A percentile compares a stretch with the other conserved stretches of the same genome.
Evolutionary conservation across 768 basidiomycete genomes (phyloP).

Genomic region (Tylopilus rubrobrunneus): DNA sequence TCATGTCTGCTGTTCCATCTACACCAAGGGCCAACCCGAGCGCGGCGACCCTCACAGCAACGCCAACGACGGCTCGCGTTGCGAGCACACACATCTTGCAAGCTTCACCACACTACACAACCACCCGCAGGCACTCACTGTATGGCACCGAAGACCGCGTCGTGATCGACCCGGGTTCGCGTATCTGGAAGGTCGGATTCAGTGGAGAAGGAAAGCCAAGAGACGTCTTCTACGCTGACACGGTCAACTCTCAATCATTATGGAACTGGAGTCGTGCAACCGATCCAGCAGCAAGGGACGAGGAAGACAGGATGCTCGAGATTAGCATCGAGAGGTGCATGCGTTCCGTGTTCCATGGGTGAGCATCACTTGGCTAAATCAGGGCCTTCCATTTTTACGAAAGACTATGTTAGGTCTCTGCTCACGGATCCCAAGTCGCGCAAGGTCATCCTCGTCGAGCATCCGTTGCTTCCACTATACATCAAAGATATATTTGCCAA

Average conservation of each 20-base stretch:
- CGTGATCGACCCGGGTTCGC: constrained; percentile 93
- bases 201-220: constrained; percentile 92
- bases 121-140: constrained; percentile 83
- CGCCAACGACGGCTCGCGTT: constrained; percentile 56
- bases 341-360: constrained; percentile 84
- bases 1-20: constrained; percentile 31
- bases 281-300: constrained; percentile 54
- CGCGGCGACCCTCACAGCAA: constrained; percentile 34
- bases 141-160: constrained; percentile 97
- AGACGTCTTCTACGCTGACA: constrained; percentile 71
- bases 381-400: constrained; percentile 8
- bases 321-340: constrained; percentile 64
- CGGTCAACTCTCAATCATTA: constrained; percentile 40
- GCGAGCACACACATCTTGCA: constrained; percentile 48
- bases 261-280: constrained; percentile 60
- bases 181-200: constrained; percentile 97
- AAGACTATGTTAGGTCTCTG: constrained; percentile 59
- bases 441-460: constrained; percentile 91
- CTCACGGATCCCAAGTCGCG: constrained; percentile 93
- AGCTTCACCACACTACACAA: constrained; percentile 79
- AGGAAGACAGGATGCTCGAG: constrained; percentile 72
- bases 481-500: constrained; percentile 88
- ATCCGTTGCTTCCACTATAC: constrained; percentile 78
- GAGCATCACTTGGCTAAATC: constrained; percentile 25
- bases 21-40: constrained; percentile 30